These are phyloP conservation scores for Obba rivulosa DNA, from an alignment of 768 basidiomycete genomes.

Conservation along the genomic window DNA sequence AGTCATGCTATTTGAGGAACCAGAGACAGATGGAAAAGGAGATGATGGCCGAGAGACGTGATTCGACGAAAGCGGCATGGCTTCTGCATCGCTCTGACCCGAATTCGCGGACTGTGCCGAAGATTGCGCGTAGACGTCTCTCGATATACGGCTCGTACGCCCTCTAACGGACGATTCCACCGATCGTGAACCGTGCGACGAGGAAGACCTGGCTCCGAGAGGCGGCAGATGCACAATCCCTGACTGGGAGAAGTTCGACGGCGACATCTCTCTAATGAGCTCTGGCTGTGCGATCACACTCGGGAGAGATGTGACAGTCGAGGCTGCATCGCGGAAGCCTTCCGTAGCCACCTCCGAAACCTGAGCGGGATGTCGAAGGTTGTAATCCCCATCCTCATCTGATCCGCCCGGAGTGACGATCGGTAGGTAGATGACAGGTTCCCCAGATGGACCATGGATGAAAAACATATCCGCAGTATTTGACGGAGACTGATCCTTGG, in stretches of 20 bases:
- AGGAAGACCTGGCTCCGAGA: slow-evolving; percentile 6
- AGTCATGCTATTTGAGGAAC: slow-evolving; percentile 9
- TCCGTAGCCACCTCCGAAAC: slow-evolving; percentile 16
- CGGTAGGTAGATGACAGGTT: slow-evolving; percentile 7
- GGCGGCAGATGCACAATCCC: slow-evolving; percentile 26
- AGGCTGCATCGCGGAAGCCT: slow-evolving; percentile 13
- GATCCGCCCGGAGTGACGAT: background rate
- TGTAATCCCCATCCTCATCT: slow-evolving; percentile 6
- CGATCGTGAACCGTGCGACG: slow-evolving; percentile 7
- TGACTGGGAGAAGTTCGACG: slow-evolving; percentile 20
- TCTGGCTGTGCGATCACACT: background rate
- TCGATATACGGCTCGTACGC: slow-evolving; percentile 5
- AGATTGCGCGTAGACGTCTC: background rate
- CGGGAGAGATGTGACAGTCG: background rate
- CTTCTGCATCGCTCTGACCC: slow-evolving; percentile 1
- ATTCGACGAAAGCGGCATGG: slow-evolving; percentile 4
- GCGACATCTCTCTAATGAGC: background rate
- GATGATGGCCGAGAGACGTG: slow-evolving; percentile 6
- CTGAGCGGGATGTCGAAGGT: slow-evolving; percentile 15
- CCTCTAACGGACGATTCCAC: slow-evolving; percentile 8
- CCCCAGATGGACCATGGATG: slow-evolving; percentile 9
- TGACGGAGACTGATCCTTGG: background rate
- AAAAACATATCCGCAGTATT: background rate
- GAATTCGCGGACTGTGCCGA: background rate
- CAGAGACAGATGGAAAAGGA: background rate